Percentiles rank a stretch among this genome's conserved stretches.
Conservation (phyloP, 306 rosid species). For the Rosa lucieae region DNA sequence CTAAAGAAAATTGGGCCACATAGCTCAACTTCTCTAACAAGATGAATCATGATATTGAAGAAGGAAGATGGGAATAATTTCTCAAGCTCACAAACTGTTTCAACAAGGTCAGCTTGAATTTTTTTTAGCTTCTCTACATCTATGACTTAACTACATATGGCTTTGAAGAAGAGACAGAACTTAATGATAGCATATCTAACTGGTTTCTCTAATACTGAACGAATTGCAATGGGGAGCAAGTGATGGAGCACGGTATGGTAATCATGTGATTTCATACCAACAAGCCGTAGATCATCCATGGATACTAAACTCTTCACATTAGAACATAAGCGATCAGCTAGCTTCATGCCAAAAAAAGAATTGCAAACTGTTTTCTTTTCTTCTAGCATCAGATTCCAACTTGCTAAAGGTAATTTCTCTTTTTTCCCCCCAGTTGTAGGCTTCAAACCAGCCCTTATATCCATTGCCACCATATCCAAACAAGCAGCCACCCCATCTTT, state of each 20-base stretch:
- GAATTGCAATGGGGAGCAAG: too few species aligned
- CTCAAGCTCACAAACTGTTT: background rate
- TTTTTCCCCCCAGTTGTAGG: too few species aligned
- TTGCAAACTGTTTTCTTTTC: background rate
- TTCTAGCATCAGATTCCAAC: background rate
- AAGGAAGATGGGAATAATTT: background rate
- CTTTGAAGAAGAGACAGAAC: background rate
- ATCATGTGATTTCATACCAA: too few species aligned
- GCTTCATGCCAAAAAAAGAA: too few species aligned
- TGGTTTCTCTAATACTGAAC: too few species aligned
- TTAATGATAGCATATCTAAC: too few species aligned
- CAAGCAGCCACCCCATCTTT: background rate
- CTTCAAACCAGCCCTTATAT: too few species aligned
- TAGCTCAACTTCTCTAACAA: background rate
- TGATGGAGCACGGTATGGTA: too few species aligned
- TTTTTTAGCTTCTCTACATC: background rate
- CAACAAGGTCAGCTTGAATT: background rate
- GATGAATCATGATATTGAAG: background rate
- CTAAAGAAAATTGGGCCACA: background rate
- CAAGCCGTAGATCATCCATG: too few species aligned
- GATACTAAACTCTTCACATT: too few species aligned
- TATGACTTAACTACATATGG: background rate
- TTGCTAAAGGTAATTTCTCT: too few species aligned
- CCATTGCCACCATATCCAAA: background rate
- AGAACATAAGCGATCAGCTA: background rate